A percentile compares a stretch with the other conserved stretches of the same genome.
Conservation (phyloP, 176 grass and related monocot species). For the Triticum timopheevii region DNA sequence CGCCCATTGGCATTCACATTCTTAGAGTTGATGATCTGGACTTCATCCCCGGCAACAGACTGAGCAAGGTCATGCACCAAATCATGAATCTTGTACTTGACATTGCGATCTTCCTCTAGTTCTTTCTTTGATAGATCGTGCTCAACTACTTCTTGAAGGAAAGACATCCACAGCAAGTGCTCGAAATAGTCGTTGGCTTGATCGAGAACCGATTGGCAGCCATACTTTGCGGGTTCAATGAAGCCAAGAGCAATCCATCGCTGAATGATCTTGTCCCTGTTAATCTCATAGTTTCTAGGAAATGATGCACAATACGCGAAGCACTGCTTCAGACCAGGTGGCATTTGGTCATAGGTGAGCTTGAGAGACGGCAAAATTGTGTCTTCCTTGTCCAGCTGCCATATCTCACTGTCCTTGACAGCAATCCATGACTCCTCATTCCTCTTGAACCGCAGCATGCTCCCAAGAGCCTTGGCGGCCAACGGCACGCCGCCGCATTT, state of each 20-base stretch:
- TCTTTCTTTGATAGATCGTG: constrained; percentile 27
- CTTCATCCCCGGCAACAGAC: constrained; percentile 56
- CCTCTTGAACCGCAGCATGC: constrained; percentile 53
- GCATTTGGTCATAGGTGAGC: constrained; percentile 56
- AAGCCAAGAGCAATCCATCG: constrained; percentile 71
- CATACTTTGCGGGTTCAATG: constrained; percentile 24
- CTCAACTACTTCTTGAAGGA: constrained; percentile 54
- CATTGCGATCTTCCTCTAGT: constrained; percentile 26
- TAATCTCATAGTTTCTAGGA: constrained; percentile 50
- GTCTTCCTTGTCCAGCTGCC: constrained; percentile 40
- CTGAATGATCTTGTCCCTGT: constrained; percentile 55
- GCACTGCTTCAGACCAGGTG: constrained; percentile 53
- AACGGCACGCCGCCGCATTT: constrained; percentile 59
- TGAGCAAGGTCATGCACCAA: constrained; percentile 69
- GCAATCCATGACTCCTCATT: constrained; percentile 43
- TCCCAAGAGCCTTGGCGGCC: constrained; percentile 55
- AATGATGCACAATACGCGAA: constrained; percentile 69
- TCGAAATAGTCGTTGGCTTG: constrained; percentile 51
- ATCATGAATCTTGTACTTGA: constrained; percentile 61
- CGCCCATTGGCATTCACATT: not conserved
- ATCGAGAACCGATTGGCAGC: constrained; percentile 17
- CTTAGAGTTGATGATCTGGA: constrained; percentile 20
- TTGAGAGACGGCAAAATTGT: constrained; percentile 55
- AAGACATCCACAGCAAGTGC: constrained; percentile 58
- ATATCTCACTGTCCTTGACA: constrained; percentile 51